Conservation (phyloP, 148 eudicot species). For the Suaeda aralocaspica region DNA sequence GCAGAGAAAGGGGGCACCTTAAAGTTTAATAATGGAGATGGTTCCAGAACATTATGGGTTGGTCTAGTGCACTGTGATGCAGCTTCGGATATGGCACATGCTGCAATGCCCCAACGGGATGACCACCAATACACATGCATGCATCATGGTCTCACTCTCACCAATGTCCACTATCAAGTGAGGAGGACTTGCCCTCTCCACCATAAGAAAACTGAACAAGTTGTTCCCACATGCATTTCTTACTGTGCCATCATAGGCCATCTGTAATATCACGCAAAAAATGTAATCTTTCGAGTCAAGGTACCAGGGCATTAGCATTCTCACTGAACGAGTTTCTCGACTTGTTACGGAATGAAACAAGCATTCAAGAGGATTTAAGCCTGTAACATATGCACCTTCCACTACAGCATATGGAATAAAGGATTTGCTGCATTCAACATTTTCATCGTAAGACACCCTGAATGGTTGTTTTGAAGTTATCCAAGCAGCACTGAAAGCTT, state of each 20-base stretch:
- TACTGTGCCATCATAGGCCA: conserved; percentile 83
- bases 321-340: conserved; percentile 87
- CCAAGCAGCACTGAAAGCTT: conserved; percentile 72
- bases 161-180: conserved; percentile 10
- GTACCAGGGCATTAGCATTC: conserved; percentile 87
- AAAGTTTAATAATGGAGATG: conserved; percentile 77
- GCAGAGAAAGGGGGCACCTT: conserved; percentile 51
- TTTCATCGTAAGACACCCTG: conserved; percentile 2
- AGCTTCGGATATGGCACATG: conserved; percentile 91
- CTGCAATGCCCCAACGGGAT: conserved; percentile 89
- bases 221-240: conserved; percentile 82
- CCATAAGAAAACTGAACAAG: conserved; percentile 64
- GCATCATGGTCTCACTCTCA: conserved; percentile 21
- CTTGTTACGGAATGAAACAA: conserved; percentile 74
- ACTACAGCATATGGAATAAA: conserved; percentile 71
- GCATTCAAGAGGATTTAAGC: conserved; percentile 79
- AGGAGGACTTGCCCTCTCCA: conserved; percentile 19
- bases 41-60: conserved; percentile 79
- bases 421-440: conserved; percentile 31
- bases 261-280: conserved; percentile 78
- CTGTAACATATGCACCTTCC: conserved; percentile 53
- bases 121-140: conserved; percentile 45
- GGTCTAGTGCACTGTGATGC: conserved; percentile 95
- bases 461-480: conserved; percentile 40
- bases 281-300: conserved; percentile 57